Conservation (phyloP, 805 yeast species). For the Candida parachauliodes region DNA sequence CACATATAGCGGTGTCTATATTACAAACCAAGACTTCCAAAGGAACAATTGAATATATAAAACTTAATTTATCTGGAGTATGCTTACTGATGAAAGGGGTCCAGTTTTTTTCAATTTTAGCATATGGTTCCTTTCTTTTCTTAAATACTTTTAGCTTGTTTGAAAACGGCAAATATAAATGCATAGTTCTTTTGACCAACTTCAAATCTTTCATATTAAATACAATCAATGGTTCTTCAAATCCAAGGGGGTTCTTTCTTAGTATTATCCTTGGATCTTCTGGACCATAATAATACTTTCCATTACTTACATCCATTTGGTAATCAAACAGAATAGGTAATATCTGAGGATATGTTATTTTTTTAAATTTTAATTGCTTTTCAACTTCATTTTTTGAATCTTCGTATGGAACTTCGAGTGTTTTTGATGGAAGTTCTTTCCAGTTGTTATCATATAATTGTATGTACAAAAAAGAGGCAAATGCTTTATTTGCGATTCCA, state of each 20-base stretch:
- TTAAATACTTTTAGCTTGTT: slow-evolving; percentile 19
- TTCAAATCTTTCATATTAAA: slow-evolving; percentile 13
- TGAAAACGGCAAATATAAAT: slow-evolving; percentile 27
- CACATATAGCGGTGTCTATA: slow-evolving; percentile 24
- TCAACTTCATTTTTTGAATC: slow-evolving; percentile 11
- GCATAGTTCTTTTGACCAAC: slow-evolving; percentile 24
- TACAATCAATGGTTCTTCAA: slow-evolving; percentile 26
- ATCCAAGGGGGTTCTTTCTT: slow-evolving; percentile 20
- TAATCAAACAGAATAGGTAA: slow-evolving; percentile 15
- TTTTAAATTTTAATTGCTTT: slow-evolving; percentile 13
- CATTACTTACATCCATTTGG: slow-evolving; percentile 10
- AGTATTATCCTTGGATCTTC: slow-evolving; percentile 26
- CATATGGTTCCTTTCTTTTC: slow-evolving; percentile 11
- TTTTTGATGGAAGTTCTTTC: slow-evolving; percentile 18
- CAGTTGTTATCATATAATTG: slow-evolving; percentile 22
- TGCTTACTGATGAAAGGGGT: slow-evolving; percentile 31
- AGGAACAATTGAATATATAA: slow-evolving; percentile 24
- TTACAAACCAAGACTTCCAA: slow-evolving; percentile 29
- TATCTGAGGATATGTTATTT: slow-evolving; percentile 13
- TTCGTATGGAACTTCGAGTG: slow-evolving; percentile 24
- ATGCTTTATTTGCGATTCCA: slow-evolving; percentile 23
- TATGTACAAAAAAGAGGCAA: slow-evolving; percentile 20
- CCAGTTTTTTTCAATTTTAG: slow-evolving; percentile 34
- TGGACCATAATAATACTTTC: slow-evolving; percentile 20
- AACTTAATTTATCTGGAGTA: slow-evolving; percentile 13